phyloP scores from a whole-genome alignment of 495 filamentous ascomycete genomes.

The Hypoxylon fuscum region DNA sequence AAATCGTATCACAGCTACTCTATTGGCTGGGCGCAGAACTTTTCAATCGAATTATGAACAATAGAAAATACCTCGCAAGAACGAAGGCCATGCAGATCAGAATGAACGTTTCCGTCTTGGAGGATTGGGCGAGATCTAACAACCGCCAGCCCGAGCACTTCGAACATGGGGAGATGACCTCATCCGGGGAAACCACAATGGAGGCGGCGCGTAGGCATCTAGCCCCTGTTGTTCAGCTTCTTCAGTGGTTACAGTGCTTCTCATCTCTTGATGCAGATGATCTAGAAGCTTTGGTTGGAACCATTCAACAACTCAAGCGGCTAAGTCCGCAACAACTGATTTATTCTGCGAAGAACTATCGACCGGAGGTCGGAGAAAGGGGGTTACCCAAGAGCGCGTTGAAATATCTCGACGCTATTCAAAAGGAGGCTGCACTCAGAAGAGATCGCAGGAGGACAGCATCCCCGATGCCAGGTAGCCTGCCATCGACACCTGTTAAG shows the following conservation, averaged over 20 bases:
- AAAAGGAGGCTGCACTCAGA: conserved; percentile 71
- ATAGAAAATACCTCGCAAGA: conserved; percentile 90
- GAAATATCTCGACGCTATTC: conserved; percentile 84
- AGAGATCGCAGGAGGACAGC: conserved; percentile 57
- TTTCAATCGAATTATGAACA: conserved; percentile 98
- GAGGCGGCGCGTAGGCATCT: conserved; percentile 86
- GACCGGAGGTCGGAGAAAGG: conserved; percentile 95
- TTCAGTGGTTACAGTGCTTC: conserved; percentile 98
- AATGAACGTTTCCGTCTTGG: conserved; percentile 94
- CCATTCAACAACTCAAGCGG: conserved; percentile 84
- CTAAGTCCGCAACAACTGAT: conserved; percentile 90
- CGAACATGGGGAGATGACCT: conserved; percentile 85
- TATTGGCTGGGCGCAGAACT: conserved; percentile 98
- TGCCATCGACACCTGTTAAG: conserved; percentile 53
- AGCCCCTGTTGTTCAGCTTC: conserved; percentile 88
- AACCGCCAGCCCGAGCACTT: conserved; percentile 96
- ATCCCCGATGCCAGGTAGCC: conserved; percentile 49
- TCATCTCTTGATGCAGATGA: conserved; percentile 91
- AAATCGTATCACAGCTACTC: conserved; percentile 90
- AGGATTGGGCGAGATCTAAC: conserved; percentile 95
- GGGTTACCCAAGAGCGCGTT: conserved; percentile 83
- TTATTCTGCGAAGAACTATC: conserved; percentile 90
- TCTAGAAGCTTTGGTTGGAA: conserved; percentile 82
- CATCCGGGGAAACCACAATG: conserved; percentile 85
- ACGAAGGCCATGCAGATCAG: conserved; percentile 99